Conservation (phyloP, 202 grass and related monocot species). For the Eragrostis tef region DNA sequence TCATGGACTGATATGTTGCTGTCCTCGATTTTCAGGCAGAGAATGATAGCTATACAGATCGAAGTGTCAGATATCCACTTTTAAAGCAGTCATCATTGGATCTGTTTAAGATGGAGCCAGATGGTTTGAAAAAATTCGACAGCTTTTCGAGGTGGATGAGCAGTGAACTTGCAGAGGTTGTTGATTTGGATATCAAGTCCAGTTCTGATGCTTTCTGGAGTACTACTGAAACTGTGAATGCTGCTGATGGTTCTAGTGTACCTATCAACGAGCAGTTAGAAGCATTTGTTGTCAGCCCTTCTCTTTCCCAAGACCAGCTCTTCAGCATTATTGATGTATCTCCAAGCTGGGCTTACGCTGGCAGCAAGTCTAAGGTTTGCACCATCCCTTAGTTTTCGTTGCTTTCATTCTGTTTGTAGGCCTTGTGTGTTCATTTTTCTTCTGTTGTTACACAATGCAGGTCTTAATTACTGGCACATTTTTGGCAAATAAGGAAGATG, state of each 20-base stretch:
- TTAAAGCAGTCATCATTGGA: conserved; percentile 79
- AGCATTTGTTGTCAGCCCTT: conserved; percentile 78
- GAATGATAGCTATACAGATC: conserved; percentile 52
- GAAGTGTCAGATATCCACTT: conserved; percentile 53
- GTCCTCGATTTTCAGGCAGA: conserved; percentile 50
- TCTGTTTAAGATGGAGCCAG: conserved; percentile 63
- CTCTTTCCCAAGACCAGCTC: conserved; percentile 91
- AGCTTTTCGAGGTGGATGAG: conserved; percentile 98
- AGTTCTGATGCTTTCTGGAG: conserved; percentile 85
- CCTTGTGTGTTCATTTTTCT: conserved; percentile 8
- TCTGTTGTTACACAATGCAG: conserved; percentile 46
- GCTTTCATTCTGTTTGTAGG: background rate
- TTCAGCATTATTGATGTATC: conserved; percentile 99
- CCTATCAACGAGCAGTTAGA: conserved; percentile 75
- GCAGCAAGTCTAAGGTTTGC: conserved; percentile 68
- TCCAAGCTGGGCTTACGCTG: conserved; percentile 73
- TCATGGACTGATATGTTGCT: conserved; percentile 45
- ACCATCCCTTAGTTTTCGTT: background rate
- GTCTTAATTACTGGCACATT: conserved; percentile 95
- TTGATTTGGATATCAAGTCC: conserved; percentile 76
- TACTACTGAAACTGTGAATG: conserved; percentile 62
- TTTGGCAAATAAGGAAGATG: conserved; percentile 80
- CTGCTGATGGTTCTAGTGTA: conserved; percentile 65
- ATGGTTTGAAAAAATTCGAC: conserved; percentile 93
- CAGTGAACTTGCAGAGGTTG: conserved; percentile 80